Conservation (phyloP, 2,329 filamentous ascomycete genomes). For the Exophiala oligosperma region DNA sequence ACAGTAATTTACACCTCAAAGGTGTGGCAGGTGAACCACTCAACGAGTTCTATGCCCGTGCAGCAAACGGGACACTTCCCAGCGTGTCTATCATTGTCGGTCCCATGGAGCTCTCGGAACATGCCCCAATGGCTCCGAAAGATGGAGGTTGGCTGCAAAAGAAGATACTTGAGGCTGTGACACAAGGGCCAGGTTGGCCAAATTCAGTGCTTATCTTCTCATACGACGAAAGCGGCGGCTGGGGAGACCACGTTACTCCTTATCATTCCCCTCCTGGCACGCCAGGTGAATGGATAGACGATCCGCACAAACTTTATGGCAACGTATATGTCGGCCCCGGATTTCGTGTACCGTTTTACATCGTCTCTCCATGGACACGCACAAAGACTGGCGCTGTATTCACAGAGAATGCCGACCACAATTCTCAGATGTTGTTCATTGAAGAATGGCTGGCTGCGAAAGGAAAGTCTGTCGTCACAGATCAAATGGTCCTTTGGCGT, state of each 20-base stretch:
- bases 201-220: constrained; percentile 52
- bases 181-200: constrained; percentile 50
- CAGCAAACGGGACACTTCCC: constrained; percentile 53
- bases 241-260: constrained; percentile 55
- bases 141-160: constrained; percentile 58
- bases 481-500: constrained; percentile 49
- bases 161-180: constrained; percentile 54
- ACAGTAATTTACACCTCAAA: constrained; percentile 45
- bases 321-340: constrained; percentile 47
- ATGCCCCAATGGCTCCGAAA: constrained; percentile 53
- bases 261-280: constrained; percentile 52
- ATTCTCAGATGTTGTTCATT: constrained; percentile 56
- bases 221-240: constrained; percentile 57
- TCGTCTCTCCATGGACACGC: constrained; percentile 58
- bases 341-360: constrained; percentile 56
- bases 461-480: constrained; percentile 43
- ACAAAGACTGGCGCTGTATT: constrained; percentile 49
- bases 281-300: constrained; percentile 54
- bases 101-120: constrained; percentile 54
- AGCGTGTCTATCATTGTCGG: constrained; percentile 53
- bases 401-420: constrained; percentile 57
- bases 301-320: constrained; percentile 43
- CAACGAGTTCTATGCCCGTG: constrained; percentile 51
- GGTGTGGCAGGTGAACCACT: constrained; percentile 51
- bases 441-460: constrained; percentile 52